Evolutionary conservation across 331 rosid species (phyloP).

Genomic region (Malus hybrid): DNA sequence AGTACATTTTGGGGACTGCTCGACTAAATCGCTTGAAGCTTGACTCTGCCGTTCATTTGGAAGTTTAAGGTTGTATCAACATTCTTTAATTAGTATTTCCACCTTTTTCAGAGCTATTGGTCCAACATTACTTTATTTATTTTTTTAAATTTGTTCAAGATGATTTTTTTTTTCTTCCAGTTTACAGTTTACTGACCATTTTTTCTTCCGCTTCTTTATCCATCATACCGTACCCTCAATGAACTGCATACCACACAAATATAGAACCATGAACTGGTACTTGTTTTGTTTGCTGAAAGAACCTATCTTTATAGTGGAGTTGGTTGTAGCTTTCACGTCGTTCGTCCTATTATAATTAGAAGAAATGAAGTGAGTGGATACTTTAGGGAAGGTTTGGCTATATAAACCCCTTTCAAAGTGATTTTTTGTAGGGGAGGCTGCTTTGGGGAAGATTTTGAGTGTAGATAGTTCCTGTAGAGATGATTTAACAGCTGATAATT

Average conservation of each 20-base stretch:
- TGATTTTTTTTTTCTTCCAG: background rate
- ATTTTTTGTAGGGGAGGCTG: background rate
- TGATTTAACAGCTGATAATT: background rate
- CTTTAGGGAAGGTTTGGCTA: background rate
- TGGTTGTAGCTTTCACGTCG: background rate
- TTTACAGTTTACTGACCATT: background rate
- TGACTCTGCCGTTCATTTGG: slow-evolving; percentile 64
- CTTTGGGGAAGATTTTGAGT: background rate
- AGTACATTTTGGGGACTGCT: slow-evolving; percentile 89
- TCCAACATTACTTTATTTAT: background rate
- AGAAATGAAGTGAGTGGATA: background rate
- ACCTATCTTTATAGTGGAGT: background rate
- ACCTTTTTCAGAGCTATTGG: background rate
- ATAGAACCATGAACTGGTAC: background rate
- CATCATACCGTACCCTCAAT: background rate
- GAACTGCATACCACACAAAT: background rate
- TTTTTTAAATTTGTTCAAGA: background rate
- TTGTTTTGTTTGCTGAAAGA: background rate
- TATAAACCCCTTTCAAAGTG: background rate
- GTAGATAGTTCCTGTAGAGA: background rate
- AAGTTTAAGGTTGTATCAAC: slow-evolving; percentile 30
- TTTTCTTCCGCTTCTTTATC: background rate
- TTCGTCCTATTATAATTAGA: background rate
- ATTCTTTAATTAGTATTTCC: background rate
- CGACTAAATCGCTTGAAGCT: slow-evolving; percentile 75